Conservation (phyloP, 768 basidiomycete genomes). For the Lentinus tigrinus region DNA sequence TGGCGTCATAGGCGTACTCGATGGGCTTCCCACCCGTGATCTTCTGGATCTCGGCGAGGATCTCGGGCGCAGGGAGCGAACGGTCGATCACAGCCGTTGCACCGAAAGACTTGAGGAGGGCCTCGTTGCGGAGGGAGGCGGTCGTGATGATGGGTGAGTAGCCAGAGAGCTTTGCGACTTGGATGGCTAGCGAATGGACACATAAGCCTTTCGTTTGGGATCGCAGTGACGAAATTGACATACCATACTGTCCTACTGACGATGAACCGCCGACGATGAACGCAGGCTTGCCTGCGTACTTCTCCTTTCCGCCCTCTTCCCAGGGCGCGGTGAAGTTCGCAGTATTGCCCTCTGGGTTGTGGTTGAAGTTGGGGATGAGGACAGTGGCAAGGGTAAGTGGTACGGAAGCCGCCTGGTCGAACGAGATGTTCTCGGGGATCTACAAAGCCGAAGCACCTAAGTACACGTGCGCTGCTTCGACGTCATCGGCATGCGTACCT, state of each 20-base stretch:
- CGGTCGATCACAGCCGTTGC: slow-evolving; percentile 28
- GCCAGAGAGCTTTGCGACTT: slow-evolving; percentile 23
- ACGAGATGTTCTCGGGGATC: slow-evolving; percentile 10
- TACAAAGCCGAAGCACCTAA: slow-evolving; percentile 25
- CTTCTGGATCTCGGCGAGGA: slow-evolving; percentile 4
- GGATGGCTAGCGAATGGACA: slow-evolving; percentile 13
- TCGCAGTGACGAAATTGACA: background rate
- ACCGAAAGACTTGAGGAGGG: slow-evolving; percentile 20
- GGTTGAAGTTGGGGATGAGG: slow-evolving; percentile 25
- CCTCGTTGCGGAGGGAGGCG: slow-evolving; percentile 20
- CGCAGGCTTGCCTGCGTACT: slow-evolving; percentile 18
- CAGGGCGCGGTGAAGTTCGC: slow-evolving; percentile 15
- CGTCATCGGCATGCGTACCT: slow-evolving; percentile 22
- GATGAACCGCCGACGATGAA: slow-evolving; percentile 22
- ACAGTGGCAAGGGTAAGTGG: slow-evolving; percentile 8
- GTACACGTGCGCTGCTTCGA: too few relatives aligned
- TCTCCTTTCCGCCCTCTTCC: slow-evolving; percentile 12
- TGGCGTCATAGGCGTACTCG: slow-evolving; percentile 31
- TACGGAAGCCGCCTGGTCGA: slow-evolving; percentile 12
- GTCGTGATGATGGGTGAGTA: slow-evolving; percentile 27
- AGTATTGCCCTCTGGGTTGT: background rate
- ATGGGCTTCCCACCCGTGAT: slow-evolving; percentile 6
- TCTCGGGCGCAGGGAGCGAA: background rate
- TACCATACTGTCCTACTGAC: slow-evolving; percentile 23
- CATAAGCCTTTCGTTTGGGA: too few relatives aligned